Evolutionary conservation across 768 basidiomycete species (phyloP).

Genomic region (Royoungia palumana): DNA sequence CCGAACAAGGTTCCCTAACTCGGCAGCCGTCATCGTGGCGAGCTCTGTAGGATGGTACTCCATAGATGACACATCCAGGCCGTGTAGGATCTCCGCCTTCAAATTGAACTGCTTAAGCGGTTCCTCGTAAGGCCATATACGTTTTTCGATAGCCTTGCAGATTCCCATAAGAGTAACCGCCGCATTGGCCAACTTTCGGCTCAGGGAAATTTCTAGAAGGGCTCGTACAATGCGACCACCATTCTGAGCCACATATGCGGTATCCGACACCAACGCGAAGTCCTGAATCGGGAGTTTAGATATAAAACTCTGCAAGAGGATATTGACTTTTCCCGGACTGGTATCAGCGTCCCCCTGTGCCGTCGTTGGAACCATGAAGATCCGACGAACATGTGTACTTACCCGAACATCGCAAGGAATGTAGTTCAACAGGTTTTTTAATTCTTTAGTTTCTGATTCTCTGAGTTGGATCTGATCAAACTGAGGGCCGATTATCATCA

Average conservation of each 20-base stretch:
- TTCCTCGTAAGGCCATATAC: slow-evolving; percentile 93
- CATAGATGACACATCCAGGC: slow-evolving; percentile 75
- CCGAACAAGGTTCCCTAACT: slow-evolving; percentile 77
- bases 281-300: slow-evolving; percentile 81
- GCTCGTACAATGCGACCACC: slow-evolving; percentile 93
- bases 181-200: slow-evolving; percentile 85
- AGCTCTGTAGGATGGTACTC: slow-evolving; percentile 76
- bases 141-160: slow-evolving; percentile 90
- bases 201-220: slow-evolving; percentile 90
- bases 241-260: slow-evolving; percentile 92
- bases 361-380: neutral
- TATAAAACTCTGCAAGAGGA: slow-evolving; percentile 88
- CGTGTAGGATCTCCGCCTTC: slow-evolving; percentile 73
- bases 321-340: slow-evolving; percentile 86
- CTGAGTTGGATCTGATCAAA: slow-evolving; percentile 94
- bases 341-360: slow-evolving; percentile 61
- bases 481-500: slow-evolving; percentile 36
- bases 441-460: slow-evolving; percentile 83
- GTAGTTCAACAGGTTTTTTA: slow-evolving; percentile 62
- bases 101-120: slow-evolving; percentile 82
- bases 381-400: slow-evolving; percentile 12
- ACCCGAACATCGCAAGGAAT: slow-evolving; percentile 84
- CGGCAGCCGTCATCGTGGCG: slow-evolving; percentile 57
- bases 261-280: slow-evolving; percentile 94
- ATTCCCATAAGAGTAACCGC: slow-evolving; percentile 79